Percentiles rank a stretch among this genome's conserved stretches.
phyloP scores from a whole-genome alignment of 768 basidiomycete genomes.

The Psilocybe cyanescens region DNA sequence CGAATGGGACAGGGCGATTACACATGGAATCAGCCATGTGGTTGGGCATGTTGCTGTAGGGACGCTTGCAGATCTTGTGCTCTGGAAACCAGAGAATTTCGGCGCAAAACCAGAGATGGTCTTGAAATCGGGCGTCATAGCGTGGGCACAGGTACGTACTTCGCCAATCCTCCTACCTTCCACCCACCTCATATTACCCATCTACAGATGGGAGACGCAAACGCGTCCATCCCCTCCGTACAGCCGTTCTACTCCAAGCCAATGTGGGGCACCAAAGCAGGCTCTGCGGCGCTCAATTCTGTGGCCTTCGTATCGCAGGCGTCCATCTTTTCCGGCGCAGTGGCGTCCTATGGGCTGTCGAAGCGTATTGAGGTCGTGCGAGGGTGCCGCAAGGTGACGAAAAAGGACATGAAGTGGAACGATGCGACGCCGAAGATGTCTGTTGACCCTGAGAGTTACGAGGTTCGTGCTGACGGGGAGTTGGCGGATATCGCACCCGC shows the following conservation, averaged over 20 bases:
- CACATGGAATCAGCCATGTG: slow-evolving; percentile 88
- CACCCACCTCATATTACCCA: not conserved
- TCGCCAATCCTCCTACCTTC: not conserved
- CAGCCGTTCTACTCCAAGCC: slow-evolving; percentile 86
- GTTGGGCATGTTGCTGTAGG: slow-evolving; percentile 86
- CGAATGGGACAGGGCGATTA: slow-evolving; percentile 69
- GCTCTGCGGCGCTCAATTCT: slow-evolving; percentile 83
- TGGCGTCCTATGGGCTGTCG: slow-evolving; percentile 68
- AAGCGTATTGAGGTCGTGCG: slow-evolving; percentile 79
- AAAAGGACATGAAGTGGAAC: slow-evolving; percentile 97
- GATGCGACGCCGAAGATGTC: slow-evolving; percentile 76
- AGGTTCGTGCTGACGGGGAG: slow-evolving; percentile 81
- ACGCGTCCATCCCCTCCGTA: slow-evolving; percentile 94
- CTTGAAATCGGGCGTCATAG: slow-evolving; percentile 93
- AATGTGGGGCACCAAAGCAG: slow-evolving; percentile 90
- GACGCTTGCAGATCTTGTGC: slow-evolving; percentile 89
- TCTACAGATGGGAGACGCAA: slow-evolving; percentile 91
- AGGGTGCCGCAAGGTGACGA: slow-evolving; percentile 74
- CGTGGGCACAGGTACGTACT: slow-evolving; percentile 75
- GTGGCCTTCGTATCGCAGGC: slow-evolving; percentile 83
- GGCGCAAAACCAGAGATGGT: slow-evolving; percentile 94
- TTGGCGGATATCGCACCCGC: slow-evolving; percentile 81
- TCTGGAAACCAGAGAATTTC: slow-evolving; percentile 96
- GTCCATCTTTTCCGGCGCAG: slow-evolving; percentile 61
- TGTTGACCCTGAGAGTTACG: slow-evolving; percentile 93